Evolutionary conservation across 352 stramenopile species (phyloP).

Genomic region (Phytophthora aleatoria): DNA sequence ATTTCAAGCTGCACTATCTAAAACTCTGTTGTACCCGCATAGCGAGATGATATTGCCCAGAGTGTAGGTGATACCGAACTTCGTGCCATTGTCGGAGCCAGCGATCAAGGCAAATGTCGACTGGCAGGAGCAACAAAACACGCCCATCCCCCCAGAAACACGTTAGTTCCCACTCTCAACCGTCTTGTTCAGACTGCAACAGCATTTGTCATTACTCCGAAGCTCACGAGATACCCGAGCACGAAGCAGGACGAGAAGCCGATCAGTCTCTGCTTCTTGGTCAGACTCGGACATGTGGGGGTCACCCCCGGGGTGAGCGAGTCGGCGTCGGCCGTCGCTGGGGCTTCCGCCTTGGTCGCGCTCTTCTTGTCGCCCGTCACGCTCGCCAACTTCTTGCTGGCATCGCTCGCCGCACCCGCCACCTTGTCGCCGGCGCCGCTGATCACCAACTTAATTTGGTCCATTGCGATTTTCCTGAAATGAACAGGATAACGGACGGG

Average conservation of each 20-base stretch:
- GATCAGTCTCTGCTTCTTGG: slow-evolving; percentile 66
- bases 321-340: slow-evolving; percentile 31
- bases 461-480: slow-evolving; percentile 43
- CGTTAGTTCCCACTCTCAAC: background rate
- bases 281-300: slow-evolving; percentile 68
- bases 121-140: slow-evolving; percentile 34
- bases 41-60: slow-evolving; percentile 85
- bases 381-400: slow-evolving; percentile 48
- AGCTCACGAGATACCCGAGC: slow-evolving; percentile 83
- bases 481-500: slow-evolving; percentile 25
- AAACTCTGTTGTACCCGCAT: slow-evolving; percentile 55
- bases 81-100: slow-evolving; percentile 68
- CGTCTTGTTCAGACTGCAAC: background rate
- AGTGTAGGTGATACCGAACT: slow-evolving; percentile 85
- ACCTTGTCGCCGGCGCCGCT: slow-evolving; percentile 51
- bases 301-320: slow-evolving; percentile 34
- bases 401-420: slow-evolving; percentile 28
- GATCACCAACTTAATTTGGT: slow-evolving; percentile 84
- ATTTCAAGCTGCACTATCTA: background rate
- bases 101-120: slow-evolving; percentile 82
- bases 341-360: slow-evolving; percentile 9
- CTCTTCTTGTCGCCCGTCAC: slow-evolving; percentile 32
- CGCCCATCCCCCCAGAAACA: background rate
- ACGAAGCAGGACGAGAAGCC: slow-evolving; percentile 82
- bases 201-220: slow-evolving; percentile 51